These are phyloP conservation scores for Juglanconis sp. DNA, from an alignment of 2,329 filamentous ascomycete genomes.

Conservation along the genomic window DNA sequence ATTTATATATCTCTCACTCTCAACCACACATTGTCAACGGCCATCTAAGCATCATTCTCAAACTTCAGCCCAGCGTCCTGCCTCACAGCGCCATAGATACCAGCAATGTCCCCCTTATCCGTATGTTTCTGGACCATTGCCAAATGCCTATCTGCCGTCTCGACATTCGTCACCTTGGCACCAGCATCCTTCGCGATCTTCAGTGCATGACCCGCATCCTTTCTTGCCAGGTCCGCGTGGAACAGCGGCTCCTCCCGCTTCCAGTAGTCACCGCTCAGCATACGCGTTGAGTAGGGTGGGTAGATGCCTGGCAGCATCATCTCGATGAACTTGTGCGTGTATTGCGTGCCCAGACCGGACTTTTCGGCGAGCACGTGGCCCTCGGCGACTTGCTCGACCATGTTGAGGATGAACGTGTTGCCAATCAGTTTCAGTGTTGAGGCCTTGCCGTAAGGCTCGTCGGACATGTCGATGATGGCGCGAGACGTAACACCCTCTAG, in stretches of 20 bases:
- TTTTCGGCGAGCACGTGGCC: constrained; percentile 78
- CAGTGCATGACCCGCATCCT: constrained; percentile 75
- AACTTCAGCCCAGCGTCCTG: neutral
- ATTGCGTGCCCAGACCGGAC: constrained; percentile 67
- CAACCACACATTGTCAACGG: neutral
- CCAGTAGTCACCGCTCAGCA: constrained; percentile 75
- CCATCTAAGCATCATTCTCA: constrained; percentile 51
- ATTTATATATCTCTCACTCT: neutral
- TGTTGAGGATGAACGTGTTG: constrained; percentile 82
- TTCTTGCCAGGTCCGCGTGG: constrained; percentile 75
- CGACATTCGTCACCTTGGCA: constrained; percentile 59
- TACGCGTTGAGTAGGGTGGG: constrained; percentile 69
- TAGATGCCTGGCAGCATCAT: constrained; percentile 74
- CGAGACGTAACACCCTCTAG: constrained; percentile 70
- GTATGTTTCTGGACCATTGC: constrained; percentile 62
- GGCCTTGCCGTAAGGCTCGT: constrained; percentile 65
- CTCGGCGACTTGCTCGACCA: constrained; percentile 76
- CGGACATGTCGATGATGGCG: constrained; percentile 67
- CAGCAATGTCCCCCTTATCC: constrained; percentile 67
- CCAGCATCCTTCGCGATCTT: constrained; percentile 62
- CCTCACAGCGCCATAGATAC: constrained; percentile 5
- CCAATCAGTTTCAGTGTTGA: constrained; percentile 77
- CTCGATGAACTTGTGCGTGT: constrained; percentile 69
- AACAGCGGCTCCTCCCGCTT: constrained; percentile 77
- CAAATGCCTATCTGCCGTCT: constrained; percentile 68